Base-by-base conservation (phyloP, 2,329 filamentous ascomycete genomes). In the Hysterium pulicare region DNA sequence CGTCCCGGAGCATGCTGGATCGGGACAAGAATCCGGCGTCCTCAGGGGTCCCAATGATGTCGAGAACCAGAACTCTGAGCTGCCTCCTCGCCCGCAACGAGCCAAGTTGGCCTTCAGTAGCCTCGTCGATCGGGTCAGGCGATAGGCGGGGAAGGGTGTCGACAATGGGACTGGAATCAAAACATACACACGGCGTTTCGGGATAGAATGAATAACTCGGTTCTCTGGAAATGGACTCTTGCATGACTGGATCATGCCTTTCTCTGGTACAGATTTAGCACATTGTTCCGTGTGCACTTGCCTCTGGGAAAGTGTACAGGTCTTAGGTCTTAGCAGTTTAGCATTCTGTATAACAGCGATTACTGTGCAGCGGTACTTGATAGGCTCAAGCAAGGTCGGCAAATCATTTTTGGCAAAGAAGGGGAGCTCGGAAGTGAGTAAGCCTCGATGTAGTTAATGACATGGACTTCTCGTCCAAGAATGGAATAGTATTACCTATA, bases 221-320 rank as follows among this genome's bases (percentile, higher is more conserved):
- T n/a, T n/a, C n/a, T 28, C 7, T 28, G 24, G 24, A 28, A 28
- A 28, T 28, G 24, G n/a, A 28, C 24, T 28, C 32, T 24, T 39
- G 49, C 45, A 52, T 63, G 59, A 51, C 61, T 62, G 61, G 61
- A 54, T 60, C 57, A 60, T 48, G 53, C 43, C 32, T 42, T 28
- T 28, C 13, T 28, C 24, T 28, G 13, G 24, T 28, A 8, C n/a
- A n/a, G n/a, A n/a, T n/a, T n/a, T n/a, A n/a, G n/a, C n/a, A n/a
- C n/a, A n/a, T n/a, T n/a, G n/a, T n/a, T n/a, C n/a, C n/a, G n/a
- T n/a, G n/a, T n/a, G n/a, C n/a, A n/a, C n/a, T n/a, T n/a, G n/a
- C n/a, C n/a, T n/a, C n/a, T n/a, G n/a, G n/a, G n/a, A n/a, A n/a
- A n/a, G n/a, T n/a, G n/a, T n/a, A n/a, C n/a, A n/a, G n/a, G n/a